Evolutionary conservation across 2,329 filamentous ascomycete genomes (phyloP).

Genomic region (Ophiocordyceps polyrhachis-furcata): DNA sequence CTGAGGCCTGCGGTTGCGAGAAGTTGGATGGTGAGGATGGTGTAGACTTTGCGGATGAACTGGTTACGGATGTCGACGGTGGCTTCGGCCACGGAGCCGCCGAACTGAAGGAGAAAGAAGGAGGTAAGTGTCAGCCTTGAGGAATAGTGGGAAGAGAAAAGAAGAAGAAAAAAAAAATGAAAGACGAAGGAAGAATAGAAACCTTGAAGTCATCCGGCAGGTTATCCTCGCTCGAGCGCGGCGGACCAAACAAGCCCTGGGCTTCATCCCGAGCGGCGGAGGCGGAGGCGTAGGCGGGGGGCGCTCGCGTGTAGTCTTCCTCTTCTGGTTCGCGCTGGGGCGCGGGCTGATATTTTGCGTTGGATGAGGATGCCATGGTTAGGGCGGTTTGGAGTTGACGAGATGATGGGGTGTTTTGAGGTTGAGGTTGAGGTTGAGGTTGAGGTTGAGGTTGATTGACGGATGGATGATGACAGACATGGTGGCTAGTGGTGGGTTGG

Average conservation of each 20-base stretch:
- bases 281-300: constrained; percentile 55
- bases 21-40: constrained; percentile 90
- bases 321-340: constrained; percentile 76
- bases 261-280: constrained; percentile 25
- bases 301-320: constrained; percentile 61
- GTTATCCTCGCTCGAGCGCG: constrained; percentile 73
- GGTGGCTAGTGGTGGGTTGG: neutral
- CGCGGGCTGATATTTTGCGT: constrained; percentile 66
- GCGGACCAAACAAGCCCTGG: constrained; percentile 44
- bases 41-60: constrained; percentile 94
- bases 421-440: neutral
- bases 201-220: constrained; percentile 96
- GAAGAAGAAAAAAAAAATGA: neutral
- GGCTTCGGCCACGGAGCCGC: constrained; percentile 80
- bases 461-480: neutral
- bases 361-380: constrained; percentile 19
- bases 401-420: neutral
- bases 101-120: constrained; percentile 39
- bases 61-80: constrained; percentile 93
- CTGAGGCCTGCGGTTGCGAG: constrained; percentile 67
- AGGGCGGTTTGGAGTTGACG: neutral
- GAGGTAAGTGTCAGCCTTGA: neutral
- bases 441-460: neutral
- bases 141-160: neutral
- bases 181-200: neutral